A percentile compares a stretch with the other conserved stretches of the same genome.
phyloP scores from a whole-genome alignment of 768 basidiomycete genomes.

The Ephemerocybe angulata region DNA sequence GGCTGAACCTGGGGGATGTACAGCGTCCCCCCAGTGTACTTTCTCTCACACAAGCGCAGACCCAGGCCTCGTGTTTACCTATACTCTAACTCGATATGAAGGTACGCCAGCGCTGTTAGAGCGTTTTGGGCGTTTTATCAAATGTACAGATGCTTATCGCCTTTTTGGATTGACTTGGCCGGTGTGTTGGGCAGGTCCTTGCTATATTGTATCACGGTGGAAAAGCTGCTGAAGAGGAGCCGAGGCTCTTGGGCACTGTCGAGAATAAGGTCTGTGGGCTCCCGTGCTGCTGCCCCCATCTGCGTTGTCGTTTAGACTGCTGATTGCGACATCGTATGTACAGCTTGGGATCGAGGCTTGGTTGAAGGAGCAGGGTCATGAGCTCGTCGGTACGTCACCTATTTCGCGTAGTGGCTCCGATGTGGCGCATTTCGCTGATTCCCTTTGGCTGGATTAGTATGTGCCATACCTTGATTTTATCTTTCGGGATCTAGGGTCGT shows the following conservation, averaged over 20 bases:
- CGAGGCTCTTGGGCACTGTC: constrained; percentile 73
- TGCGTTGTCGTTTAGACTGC: background rate
- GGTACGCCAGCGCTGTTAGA: too few relatives aligned
- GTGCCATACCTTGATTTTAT: background rate
- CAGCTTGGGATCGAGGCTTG: constrained; percentile 72
- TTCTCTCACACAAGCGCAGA: too few relatives aligned
- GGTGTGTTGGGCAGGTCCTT: too few relatives aligned
- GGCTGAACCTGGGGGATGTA: too few relatives aligned
- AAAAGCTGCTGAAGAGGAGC: constrained; percentile 61
- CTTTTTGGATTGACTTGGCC: background rate
- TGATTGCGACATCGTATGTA: background rate
- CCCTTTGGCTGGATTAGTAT: constrained; percentile 4
- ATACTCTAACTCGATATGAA: too few relatives aligned
- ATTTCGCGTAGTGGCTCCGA: background rate
- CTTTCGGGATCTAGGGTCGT: background rate
- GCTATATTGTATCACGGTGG: constrained; percentile 73
- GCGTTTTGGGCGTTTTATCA: too few relatives aligned
- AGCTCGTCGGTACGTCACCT: constrained; percentile 55
- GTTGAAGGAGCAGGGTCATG: constrained; percentile 70
- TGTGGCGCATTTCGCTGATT: background rate
- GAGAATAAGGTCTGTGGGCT: constrained; percentile 61
- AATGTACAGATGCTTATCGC: too few relatives aligned
- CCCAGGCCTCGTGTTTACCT: too few relatives aligned
- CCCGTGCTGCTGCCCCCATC: background rate
- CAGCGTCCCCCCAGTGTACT: too few relatives aligned